These are phyloP conservation scores for Beauveria australis DNA, from an alignment of 2,329 filamentous ascomycete genomes.

Conservation along the genomic window DNA sequence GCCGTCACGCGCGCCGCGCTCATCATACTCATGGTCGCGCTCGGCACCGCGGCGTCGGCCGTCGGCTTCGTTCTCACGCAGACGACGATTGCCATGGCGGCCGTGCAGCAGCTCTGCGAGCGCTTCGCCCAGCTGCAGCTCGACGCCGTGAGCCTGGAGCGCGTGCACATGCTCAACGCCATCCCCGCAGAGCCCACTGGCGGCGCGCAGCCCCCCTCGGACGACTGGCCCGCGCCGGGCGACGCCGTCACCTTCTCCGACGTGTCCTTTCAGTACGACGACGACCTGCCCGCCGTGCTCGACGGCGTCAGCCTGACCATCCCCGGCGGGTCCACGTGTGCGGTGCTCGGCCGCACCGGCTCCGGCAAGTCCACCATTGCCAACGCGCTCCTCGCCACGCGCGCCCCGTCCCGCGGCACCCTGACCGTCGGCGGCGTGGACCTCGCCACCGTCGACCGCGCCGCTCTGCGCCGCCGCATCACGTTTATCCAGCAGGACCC, in stretches of 20 bases:
- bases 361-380: slow-evolving; percentile 78
- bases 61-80: slow-evolving; percentile 73
- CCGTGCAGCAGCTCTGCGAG: slow-evolving; percentile 54
- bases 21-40: slow-evolving; percentile 66
- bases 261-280: slow-evolving; percentile 72
- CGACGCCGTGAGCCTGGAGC: slow-evolving; percentile 85
- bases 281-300: slow-evolving; percentile 66
- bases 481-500: slow-evolving; percentile 59
- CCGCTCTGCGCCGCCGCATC: slow-evolving; percentile 47
- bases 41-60: slow-evolving; percentile 66
- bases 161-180: slow-evolving; percentile 72
- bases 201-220: slow-evolving; percentile 60
- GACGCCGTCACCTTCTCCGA: slow-evolving; percentile 69
- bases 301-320: slow-evolving; percentile 63
- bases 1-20: slow-evolving; percentile 66
- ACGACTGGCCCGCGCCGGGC: slow-evolving; percentile 65
- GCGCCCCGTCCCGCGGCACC: slow-evolving; percentile 41
- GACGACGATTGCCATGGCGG: slow-evolving; percentile 27
- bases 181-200: slow-evolving; percentile 69
- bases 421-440: slow-evolving; percentile 48
- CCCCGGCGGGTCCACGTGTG: slow-evolving; percentile 52
- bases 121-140: slow-evolving; percentile 81
- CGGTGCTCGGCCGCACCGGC: slow-evolving; percentile 73
- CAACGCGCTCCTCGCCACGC: slow-evolving; percentile 48
- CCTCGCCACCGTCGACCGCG: slow-evolving; percentile 44